Evolutionary conservation across 2,329 filamentous ascomycete species (phyloP).

Genomic region (Aspergillus pseudoviridinutans): DNA sequence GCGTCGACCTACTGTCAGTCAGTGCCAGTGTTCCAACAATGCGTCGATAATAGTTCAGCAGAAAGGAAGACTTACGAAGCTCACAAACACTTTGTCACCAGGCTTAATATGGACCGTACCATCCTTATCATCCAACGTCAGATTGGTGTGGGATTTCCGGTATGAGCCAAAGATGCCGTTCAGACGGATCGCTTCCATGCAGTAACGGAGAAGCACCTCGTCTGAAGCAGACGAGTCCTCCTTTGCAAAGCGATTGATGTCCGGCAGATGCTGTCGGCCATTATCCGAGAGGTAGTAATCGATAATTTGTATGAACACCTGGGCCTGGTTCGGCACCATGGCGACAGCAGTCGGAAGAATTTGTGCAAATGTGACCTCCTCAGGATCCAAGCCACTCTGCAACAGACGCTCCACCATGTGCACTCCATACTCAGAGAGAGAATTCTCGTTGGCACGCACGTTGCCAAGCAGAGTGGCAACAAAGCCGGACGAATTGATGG

Average conservation of each 20-base stretch:
- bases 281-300: conserved; percentile 66
- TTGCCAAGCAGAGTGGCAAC: conserved; percentile 51
- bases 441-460: conserved; percentile 50
- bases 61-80: conserved; percentile 46
- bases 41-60: neutral
- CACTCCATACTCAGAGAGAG: conserved; percentile 60
- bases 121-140: conserved; percentile 51
- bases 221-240: conserved; percentile 56
- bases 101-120: conserved; percentile 49
- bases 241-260: conserved; percentile 58
- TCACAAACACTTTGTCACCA: conserved; percentile 62
- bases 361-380: conserved; percentile 68
- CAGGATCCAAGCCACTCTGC: conserved; percentile 58
- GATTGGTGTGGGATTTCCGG: conserved; percentile 50
- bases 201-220: conserved; percentile 63
- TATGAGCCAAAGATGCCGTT: conserved; percentile 60
- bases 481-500: conserved; percentile 51
- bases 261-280: conserved; percentile 53
- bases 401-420: conserved; percentile 62
- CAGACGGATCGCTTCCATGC: conserved; percentile 67
- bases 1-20: conserved; percentile 38
- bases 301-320: conserved; percentile 68
- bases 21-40: neutral
- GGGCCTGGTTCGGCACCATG: conserved; percentile 67
- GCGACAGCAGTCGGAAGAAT: conserved; percentile 64